Evolutionary conservation across 768 basidiomycete species (phyloP).

Genomic region (Amanita subjunquillea): DNA sequence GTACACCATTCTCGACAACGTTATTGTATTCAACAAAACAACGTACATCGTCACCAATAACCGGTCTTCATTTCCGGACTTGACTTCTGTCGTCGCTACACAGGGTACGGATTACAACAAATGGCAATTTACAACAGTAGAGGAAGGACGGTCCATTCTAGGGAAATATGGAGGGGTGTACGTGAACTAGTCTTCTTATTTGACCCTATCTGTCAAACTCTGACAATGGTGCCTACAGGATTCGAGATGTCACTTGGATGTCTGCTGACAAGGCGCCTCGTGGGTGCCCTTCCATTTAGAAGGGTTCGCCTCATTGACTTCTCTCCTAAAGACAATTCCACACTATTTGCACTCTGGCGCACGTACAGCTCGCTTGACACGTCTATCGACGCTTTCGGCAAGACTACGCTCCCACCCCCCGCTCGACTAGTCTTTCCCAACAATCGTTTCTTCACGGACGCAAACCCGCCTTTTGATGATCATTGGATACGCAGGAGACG

Average conservation of each 20-base stretch:
- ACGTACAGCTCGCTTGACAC: constrained; percentile 57
- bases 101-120: constrained; percentile 26
- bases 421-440: constrained; percentile 69
- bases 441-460: constrained; percentile 47
- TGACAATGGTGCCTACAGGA: constrained; percentile 21
- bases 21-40: constrained; percentile 63
- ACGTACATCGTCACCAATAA: constrained; percentile 70
- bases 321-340: constrained; percentile 44
- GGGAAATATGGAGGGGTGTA: constrained; percentile 48
- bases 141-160: constrained; percentile 35
- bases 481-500: constrained; percentile 31
- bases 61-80: constrained; percentile 45
- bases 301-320: constrained; percentile 6
- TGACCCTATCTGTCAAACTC: neutral
- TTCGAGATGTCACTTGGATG: constrained; percentile 65
- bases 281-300: constrained; percentile 19
- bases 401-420: constrained; percentile 50
- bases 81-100: constrained; percentile 41
- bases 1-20: constrained; percentile 74
- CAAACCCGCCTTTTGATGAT: constrained; percentile 23
- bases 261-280: constrained; percentile 41
- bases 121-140: constrained; percentile 50
- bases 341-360: constrained; percentile 70
- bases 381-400: constrained; percentile 29
- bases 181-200: constrained; percentile 7